Base-by-base conservation (phyloP, 2,329 filamentous ascomycete genomes). In the Monosporascus sp. region DNA sequence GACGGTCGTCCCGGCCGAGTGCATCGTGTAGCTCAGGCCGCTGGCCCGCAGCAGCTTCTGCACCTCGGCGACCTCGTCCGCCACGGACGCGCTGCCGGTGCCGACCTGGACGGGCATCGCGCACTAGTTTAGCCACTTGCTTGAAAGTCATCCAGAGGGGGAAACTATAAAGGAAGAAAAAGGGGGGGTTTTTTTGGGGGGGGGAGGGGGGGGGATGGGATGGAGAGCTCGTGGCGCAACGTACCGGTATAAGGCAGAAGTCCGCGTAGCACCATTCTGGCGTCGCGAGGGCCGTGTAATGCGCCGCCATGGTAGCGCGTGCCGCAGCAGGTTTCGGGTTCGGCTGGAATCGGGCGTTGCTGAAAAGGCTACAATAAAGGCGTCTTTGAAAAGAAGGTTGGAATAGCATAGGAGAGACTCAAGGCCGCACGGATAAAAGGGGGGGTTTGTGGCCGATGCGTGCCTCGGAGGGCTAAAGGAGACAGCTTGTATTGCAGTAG, bases 1-100 rank as follows among this genome's bases (percentile, higher is more conserved):
- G 52, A 97, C 82, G 0, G 93, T 97, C 0, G 93, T 97, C 14
- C 93, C 94, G 2, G 91, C 92, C 26, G 89, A 92, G 73, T 97
- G 93, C 90, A 97, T 94, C 47, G 81, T 85, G 68, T 92, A 93
- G 59, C 84, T 86, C 58, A 97, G 71, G 2, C 91, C 91, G 62
- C 88, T 94, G 51, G 82, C 84, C 71, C 88, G 85, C 63, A 99
- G 80, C 37, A 97, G 78, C 53, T 86, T 84, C 74, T 97, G 93
- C 38, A 97, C 91, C 58, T 88, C 86, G 37, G 93, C 93, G 31
- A 99, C 85, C 68, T 97, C 89, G 61, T 87, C 83, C 5, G 89
- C 87, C 17, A 93, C 88, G 2, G 89, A 91, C 50, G 84, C 79
- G 41, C 73, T 85, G 48, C 84, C 85, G 19, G 93, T 96, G 57